Evolutionary conservation across 2,329 filamentous ascomycete genomes (phyloP).

Genomic region (Talaromyces sp.): DNA sequence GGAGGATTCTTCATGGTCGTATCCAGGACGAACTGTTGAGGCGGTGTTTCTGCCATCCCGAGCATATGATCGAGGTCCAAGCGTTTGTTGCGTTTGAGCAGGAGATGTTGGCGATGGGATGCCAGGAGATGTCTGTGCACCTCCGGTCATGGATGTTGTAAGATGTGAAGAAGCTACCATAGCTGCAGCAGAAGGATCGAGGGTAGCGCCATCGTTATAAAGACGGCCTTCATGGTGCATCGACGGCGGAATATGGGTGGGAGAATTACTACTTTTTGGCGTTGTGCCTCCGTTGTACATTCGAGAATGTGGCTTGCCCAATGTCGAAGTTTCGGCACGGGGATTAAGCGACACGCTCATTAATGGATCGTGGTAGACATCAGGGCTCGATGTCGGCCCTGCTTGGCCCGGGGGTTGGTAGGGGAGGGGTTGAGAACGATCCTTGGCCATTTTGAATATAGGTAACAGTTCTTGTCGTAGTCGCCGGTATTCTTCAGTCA

Average conservation of each 20-base stretch:
- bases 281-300: slow-evolving; percentile 62
- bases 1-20: slow-evolving; percentile 34
- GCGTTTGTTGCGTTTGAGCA: slow-evolving; percentile 35
- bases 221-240: slow-evolving; percentile 60
- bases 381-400: slow-evolving; percentile 36
- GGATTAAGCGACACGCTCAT: slow-evolving; percentile 5
- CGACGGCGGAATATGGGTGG: slow-evolving; percentile 62
- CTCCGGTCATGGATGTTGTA: slow-evolving; percentile 60
- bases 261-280: slow-evolving; percentile 69
- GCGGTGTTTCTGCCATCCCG: slow-evolving; percentile 24
- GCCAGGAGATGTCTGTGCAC: slow-evolving; percentile 48
- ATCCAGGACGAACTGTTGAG: slow-evolving; percentile 21
- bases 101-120: slow-evolving; percentile 43
- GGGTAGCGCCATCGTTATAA: slow-evolving; percentile 42
- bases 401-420: slow-evolving; percentile 35
- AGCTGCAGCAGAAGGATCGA: slow-evolving; percentile 65
- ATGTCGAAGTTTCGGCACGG: slow-evolving; percentile 31
- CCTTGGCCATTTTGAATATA: slow-evolving; percentile 83
- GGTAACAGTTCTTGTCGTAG: slow-evolving; percentile 88
- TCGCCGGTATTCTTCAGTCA: slow-evolving; percentile 83
- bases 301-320: slow-evolving; percentile 71
- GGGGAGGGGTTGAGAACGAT: slow-evolving; percentile 82
- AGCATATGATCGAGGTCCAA: slow-evolving; percentile 40
- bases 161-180: slow-evolving; percentile 67
- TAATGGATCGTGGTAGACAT: slow-evolving; percentile 7